Conservation (phyloP, 2,329 filamentous ascomycete genomes). For the Coniochaeta sp. region DNA sequence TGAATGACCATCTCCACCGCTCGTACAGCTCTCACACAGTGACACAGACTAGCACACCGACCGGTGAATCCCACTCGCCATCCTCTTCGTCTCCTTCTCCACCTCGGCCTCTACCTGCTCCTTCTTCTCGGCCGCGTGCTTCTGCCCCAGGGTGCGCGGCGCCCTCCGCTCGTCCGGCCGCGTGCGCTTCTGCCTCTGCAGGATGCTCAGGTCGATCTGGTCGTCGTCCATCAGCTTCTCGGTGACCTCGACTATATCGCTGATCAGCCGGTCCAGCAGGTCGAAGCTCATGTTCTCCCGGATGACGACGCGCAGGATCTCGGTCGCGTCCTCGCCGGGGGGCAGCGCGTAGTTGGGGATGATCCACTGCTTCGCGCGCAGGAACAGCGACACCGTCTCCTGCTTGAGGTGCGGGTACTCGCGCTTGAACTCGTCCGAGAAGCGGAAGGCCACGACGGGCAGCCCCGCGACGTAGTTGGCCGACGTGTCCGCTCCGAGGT, state of each 20-base stretch:
- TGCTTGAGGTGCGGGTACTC: slow-evolving; percentile 58
- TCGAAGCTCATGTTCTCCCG: slow-evolving; percentile 64
- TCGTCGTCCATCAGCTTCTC: slow-evolving; percentile 51
- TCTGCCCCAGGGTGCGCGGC: background rate
- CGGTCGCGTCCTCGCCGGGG: slow-evolving; percentile 50
- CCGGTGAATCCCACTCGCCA: slow-evolving; percentile 19
- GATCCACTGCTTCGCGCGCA: slow-evolving; percentile 63
- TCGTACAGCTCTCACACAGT: too few relatives aligned
- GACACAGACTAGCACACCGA: slow-evolving; percentile 13
- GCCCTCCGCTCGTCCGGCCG: slow-evolving; percentile 4
- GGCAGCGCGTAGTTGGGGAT: slow-evolving; percentile 65
- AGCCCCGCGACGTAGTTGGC: slow-evolving; percentile 57
- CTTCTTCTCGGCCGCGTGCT: background rate
- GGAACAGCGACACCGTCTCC: slow-evolving; percentile 52
- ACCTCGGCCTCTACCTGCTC: background rate
- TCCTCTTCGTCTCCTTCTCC: slow-evolving; percentile 9
- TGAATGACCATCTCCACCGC: too few relatives aligned
- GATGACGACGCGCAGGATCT: slow-evolving; percentile 62
- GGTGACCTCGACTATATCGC: slow-evolving; percentile 53
- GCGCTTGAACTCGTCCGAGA: slow-evolving; percentile 53
- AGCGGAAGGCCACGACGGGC: slow-evolving; percentile 60
- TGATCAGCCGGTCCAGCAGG: slow-evolving; percentile 54
- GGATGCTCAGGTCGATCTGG: slow-evolving; percentile 40
- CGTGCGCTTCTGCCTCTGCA: slow-evolving; percentile 23
- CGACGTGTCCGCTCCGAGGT: slow-evolving; percentile 37